Evolutionary conservation across 78 protist genomes (phyloP), one percentile per base, ranked within the genome.

Genomic region (Planoprotostelium fungivorum): DNA sequence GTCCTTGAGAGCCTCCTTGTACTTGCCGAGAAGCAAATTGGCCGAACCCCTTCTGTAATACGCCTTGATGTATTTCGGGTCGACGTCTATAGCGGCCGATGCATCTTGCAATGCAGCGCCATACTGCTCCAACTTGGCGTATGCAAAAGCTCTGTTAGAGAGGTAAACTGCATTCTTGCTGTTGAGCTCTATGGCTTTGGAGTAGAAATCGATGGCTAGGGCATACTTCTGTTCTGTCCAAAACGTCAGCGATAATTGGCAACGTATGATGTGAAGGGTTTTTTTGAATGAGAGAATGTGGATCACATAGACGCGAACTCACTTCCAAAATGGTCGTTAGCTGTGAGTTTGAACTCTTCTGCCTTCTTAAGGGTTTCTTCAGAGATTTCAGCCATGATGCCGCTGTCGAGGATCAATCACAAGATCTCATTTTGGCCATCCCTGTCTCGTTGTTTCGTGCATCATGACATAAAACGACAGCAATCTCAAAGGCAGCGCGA

Each of bases 41-140:
- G 98, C 98, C 0, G 97, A 38, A 0, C 97, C 99, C 0, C 96
- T 88, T 0, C 99, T 92, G 89, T 97, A 98, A 91, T 96, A 95
- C 23, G 95, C 98, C 95, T 96, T 96, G 35, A 97, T 36, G 84
- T 93, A 95, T 28, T 10, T 84, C 36, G 96, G 94, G 34, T 97
- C 96, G 86, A 95, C 34, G 37, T 94, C 95, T 29, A 97, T 87
- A 36, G 99, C 90, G 38, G 38, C 84, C 16, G 34, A 35, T 10
- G 99, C 97, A 38, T 97, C 99, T 16, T 37, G 88, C 25, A 97
- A 31, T 0, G 98, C 97, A 0, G 29, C 1, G 29, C 96, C 97
- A 85, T 83, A 96, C 0, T 85, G 39, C 83, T 97, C 99, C 31
- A 85, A 35, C 63, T 96, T 95, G 88, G 95, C 83, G 92, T 96